Base-by-base conservation (phyloP, 2,329 filamentous ascomycete genomes). In the Hypomyces perniciosus region DNA sequence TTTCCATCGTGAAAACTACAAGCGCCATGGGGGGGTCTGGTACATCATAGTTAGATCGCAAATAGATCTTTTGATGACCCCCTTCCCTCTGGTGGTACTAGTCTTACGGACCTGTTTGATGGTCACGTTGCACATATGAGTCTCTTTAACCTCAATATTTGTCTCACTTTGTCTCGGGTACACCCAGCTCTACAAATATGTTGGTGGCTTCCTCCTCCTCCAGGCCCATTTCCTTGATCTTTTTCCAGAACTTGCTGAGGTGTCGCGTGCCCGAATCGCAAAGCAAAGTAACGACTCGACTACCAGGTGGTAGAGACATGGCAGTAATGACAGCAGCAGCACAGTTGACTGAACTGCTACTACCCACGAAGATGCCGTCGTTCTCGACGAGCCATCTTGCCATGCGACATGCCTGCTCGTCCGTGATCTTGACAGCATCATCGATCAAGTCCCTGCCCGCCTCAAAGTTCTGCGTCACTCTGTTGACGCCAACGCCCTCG, bases 301-400 rank as follows among this genome's bases (percentile, higher is more conserved):
- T 86, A 10, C 76, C 78, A 48, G 70, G 65, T 4, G 80, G 80
- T 54, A 91, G 70, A 39, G 73, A 72, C 64, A 84, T 77, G 28
- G 87, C 88, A 4, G 85, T 76, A 46, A 78, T 78, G 8, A 88
- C 84, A 26, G 88, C 86, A 4, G 87, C 89, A 39, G 88, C 86
- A 77, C 91, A 96, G 67, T 99, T 99, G 47, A 99, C 92, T n/a
- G 91, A 87, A 68, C 88, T 96, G 66, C 90, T 96, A 66, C 91
- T 96, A 7, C 93, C 95, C 38, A 91, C 78, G 62, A 99, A 99
- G 48, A 99, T 84, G 6, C 93, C 93, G 67, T 99, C 93, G 56
- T 91, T 86, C 71, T 97, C 91, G 7, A 96, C 92, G 38, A 99
- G 72, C 90, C 90, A 97, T 56, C 89, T 78, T n/a, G 92, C 93